These are phyloP conservation scores for Yamadazyma nakazawae DNA, from an alignment of 805 yeast genomes.

Conservation along the genomic window DNA sequence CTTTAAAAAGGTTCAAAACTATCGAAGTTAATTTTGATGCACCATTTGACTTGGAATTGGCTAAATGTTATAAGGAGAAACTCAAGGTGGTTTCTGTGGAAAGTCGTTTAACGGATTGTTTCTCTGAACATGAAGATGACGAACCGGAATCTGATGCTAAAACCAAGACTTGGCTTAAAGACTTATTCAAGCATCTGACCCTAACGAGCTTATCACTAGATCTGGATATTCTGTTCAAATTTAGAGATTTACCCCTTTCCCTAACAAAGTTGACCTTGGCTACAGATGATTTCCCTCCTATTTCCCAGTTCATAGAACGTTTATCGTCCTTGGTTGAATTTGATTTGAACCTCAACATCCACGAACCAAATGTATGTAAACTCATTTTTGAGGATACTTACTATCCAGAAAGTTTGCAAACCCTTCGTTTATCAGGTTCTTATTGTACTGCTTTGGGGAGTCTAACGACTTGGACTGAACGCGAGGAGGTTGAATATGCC, in stretches of 20 bases:
- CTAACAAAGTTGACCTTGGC: neutral
- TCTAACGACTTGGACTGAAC: neutral
- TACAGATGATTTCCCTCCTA: neutral
- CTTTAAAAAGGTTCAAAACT: neutral
- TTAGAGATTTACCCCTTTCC: neutral
- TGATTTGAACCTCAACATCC: neutral
- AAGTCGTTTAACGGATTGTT: neutral
- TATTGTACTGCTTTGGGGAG: constrained; percentile 1
- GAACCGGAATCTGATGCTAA: neutral
- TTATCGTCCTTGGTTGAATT: neutral
- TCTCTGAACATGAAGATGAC: neutral
- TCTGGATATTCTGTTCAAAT: neutral
- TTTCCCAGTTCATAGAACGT: neutral
- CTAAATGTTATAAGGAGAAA: neutral
- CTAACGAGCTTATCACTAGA: neutral
- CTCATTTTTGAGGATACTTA: neutral
- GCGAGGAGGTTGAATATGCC: neutral
- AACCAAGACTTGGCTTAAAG: neutral
- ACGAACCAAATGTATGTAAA: neutral
- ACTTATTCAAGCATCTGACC: neutral
- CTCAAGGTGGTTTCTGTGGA: neutral
- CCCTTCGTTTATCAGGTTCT: neutral
- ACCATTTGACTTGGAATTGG: neutral
- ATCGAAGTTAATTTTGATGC: neutral
- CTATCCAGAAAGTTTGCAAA: neutral